Percentiles rank a stretch among this genome's conserved stretches.
Evolutionary conservation across 2,329 filamentous ascomycete genomes (phyloP).

Genomic region (Mycosphaerella sp.): DNA sequence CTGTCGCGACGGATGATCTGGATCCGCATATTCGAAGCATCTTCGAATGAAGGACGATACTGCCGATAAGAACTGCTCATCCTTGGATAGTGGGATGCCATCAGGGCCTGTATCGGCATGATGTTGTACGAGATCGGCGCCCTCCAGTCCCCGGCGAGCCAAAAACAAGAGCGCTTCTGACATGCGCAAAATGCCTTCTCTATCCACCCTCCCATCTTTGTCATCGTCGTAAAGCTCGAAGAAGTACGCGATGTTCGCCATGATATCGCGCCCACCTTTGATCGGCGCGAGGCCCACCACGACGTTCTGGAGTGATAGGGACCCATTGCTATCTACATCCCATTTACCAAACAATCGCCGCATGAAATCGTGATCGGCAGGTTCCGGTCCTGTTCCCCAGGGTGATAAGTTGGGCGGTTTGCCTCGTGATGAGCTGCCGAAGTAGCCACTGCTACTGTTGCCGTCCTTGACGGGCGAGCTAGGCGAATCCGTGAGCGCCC

Average conservation of each 20-base stretch:
- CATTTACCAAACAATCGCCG: conserved; percentile 78
- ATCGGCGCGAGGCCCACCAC: conserved; percentile 85
- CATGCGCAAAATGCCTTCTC: conserved; percentile 90
- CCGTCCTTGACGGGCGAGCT: conserved; percentile 49
- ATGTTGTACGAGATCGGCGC: conserved; percentile 41
- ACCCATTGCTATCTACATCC: conserved; percentile 72
- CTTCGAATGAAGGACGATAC: conserved; percentile 93
- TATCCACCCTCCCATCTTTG: conserved; percentile 81
- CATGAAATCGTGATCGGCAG: conserved; percentile 93
- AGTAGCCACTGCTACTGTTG: conserved; percentile 52
- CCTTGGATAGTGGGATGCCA: conserved; percentile 47
- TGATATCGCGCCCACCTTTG: conserved; percentile 90
- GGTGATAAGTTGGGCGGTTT: conserved; percentile 41
- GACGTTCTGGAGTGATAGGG: conserved; percentile 81
- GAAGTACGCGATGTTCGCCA: conserved; percentile 96
- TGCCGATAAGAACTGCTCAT: conserved; percentile 84
- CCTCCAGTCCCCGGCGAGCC: conserved; percentile 67
- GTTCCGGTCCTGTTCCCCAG: conserved; percentile 58
- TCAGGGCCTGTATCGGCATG: conserved; percentile 28
- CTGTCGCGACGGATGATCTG: conserved; percentile 50
- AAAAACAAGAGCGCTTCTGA: conserved; percentile 91
- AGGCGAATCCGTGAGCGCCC: conserved; percentile 86
- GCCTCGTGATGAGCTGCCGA: conserved; percentile 41
- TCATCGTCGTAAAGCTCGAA: conserved; percentile 97
- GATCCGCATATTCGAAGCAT: conserved; percentile 97